A percentile compares a stretch with the other conserved stretches of the same genome.
phyloP scores from a whole-genome alignment of 331 rosid genomes.

The Quercus tomentella region DNA sequence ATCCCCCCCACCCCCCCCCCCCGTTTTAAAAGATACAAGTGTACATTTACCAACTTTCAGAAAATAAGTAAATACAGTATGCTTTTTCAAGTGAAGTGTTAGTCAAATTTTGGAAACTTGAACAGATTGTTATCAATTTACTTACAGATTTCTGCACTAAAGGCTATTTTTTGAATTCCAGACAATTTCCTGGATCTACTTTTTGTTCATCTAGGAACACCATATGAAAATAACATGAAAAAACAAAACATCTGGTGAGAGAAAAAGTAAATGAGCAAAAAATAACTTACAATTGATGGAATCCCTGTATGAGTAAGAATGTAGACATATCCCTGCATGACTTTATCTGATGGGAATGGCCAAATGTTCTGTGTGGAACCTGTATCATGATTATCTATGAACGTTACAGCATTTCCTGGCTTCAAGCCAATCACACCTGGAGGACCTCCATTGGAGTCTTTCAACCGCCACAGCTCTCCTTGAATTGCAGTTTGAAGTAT shows the following conservation, averaged over 20 bases:
- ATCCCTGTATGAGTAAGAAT: constrained; percentile 24
- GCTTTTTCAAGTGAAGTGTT: too few species aligned
- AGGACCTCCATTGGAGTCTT: constrained; percentile 1
- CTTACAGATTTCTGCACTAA: neutral
- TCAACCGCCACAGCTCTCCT: constrained; percentile 20
- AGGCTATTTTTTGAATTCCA: neutral
- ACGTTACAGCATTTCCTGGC: constrained; percentile 26
- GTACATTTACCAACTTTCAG: too few species aligned
- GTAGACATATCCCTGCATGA: constrained; percentile 26
- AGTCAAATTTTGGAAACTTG: neutral
- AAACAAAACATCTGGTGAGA: neutral
- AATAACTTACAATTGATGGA: constrained; percentile 14
- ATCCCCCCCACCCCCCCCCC: too few species aligned
- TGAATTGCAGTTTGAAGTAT: constrained; percentile 14
- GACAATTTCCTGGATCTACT: neutral
- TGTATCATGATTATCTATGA: constrained; percentile 30
- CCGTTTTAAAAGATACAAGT: too few species aligned
- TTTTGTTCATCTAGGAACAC: neutral
- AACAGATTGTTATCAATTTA: neutral
- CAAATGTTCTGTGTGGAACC: neutral
- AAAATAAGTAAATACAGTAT: too few species aligned
- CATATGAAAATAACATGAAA: neutral
- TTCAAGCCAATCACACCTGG: constrained; percentile 19
- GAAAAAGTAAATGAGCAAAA: neutral
- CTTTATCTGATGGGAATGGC: constrained; percentile 20